phyloP scores from a whole-genome alignment of 495 filamentous ascomycete genomes.

The Gamarada debralockiae region DNA sequence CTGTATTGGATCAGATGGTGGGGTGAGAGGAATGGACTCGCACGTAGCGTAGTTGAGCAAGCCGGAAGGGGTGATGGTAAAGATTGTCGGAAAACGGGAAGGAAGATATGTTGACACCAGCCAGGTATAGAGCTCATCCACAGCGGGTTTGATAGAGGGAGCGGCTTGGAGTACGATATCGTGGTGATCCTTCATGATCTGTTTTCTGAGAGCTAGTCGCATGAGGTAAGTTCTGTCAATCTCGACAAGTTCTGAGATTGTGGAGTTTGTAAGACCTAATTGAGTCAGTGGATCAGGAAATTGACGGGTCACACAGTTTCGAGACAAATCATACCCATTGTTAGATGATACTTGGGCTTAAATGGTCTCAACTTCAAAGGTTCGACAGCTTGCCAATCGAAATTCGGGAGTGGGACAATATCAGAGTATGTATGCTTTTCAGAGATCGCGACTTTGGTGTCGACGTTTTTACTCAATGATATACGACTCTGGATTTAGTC shows the following conservation, averaged over 20 bases:
- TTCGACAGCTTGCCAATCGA: slow-evolving; percentile 56
- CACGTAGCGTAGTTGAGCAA: slow-evolving; percentile 45
- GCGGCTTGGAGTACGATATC: slow-evolving; percentile 41
- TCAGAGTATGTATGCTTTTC: too few species aligned
- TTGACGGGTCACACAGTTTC: background rate
- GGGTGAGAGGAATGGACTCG: slow-evolving; percentile 36
- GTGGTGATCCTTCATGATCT: slow-evolving; percentile 44
- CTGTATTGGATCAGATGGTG: slow-evolving; percentile 16
- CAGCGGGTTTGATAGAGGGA: slow-evolving; percentile 40
- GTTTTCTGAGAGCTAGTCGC: slow-evolving; percentile 50
- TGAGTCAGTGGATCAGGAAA: background rate
- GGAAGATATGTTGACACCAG: slow-evolving; percentile 62
- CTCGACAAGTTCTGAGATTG: slow-evolving; percentile 57
- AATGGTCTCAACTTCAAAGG: slow-evolving; percentile 64
- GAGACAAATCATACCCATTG: slow-evolving; percentile 54
- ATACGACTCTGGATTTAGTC: too few species aligned
- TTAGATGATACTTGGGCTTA: slow-evolving; percentile 67
- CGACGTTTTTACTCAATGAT: too few species aligned
- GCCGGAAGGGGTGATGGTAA: slow-evolving; percentile 31
- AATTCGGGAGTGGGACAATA: slow-evolving; percentile 47
- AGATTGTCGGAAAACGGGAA: slow-evolving; percentile 60
- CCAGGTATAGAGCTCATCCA: slow-evolving; percentile 64
- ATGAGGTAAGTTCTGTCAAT: slow-evolving; percentile 64
- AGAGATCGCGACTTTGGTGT: too few species aligned
- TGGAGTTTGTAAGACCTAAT: slow-evolving; percentile 31